phyloP scores from a whole-genome alignment of 1,284 basidiomycete species.

The Boletus albobrunnescens region DNA sequence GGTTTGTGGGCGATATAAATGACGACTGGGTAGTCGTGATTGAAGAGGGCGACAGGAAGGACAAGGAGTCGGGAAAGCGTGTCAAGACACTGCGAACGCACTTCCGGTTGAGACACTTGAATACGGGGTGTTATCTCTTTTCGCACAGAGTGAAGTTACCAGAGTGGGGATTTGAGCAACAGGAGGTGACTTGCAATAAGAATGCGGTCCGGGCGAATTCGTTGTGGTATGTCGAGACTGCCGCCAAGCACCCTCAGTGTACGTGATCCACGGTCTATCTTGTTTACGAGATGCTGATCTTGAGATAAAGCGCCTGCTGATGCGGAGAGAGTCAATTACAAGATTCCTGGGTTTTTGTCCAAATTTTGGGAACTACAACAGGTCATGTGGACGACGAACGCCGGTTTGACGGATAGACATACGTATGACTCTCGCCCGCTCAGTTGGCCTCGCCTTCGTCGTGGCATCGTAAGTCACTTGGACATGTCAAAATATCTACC shows the following conservation, averaged over 20 bases:
- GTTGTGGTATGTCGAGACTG: conserved; percentile 93
- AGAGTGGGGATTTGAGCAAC: conserved; percentile 97
- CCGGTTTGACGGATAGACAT: conserved; percentile 91
- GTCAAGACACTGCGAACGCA: conserved; percentile 79
- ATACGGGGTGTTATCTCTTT: conserved; percentile 95
- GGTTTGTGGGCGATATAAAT: conserved; percentile 86
- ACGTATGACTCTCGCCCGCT: conserved; percentile 91
- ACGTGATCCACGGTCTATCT: conserved; percentile 34
- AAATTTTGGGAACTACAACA: conserved; percentile 92
- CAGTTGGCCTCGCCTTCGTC: conserved; percentile 83
- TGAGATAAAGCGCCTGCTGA: conserved; percentile 56
- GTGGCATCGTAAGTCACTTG: conserved; percentile 78
- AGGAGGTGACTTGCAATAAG: conserved; percentile 98
- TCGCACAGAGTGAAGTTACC: conserved; percentile 97
- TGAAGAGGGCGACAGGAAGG: conserved; percentile 60
- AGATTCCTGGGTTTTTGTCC: conserved; percentile 77
- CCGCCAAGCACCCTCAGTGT: conserved; percentile 68
- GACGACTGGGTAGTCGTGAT: conserved; percentile 97
- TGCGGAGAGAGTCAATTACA: conserved; percentile 85
- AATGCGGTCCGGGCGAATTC: conserved; percentile 90
- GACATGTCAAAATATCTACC: too few relatives aligned
- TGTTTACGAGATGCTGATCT: not conserved
- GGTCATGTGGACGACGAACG: conserved; percentile 99
- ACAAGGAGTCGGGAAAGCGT: conserved; percentile 66
- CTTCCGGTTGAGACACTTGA: conserved; percentile 81